Evolutionary conservation across 306 rosid genomes (phyloP), one percentile per base, ranked within the genome.

Genomic region (Lupinus albus): DNA sequence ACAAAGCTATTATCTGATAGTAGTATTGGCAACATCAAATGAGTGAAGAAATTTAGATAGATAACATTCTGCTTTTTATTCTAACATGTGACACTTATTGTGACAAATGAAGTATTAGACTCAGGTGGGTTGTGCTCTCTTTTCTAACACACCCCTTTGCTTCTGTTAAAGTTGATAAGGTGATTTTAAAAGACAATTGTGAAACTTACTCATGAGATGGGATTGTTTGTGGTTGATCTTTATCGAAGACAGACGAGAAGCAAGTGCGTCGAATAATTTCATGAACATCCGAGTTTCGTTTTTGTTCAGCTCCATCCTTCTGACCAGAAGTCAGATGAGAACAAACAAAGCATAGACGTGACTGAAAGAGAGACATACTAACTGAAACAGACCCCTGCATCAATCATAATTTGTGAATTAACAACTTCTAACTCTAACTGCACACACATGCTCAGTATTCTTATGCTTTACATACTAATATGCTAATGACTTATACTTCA

Each of bases 311-410:
- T 38, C 93, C 89, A n/a, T 89, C 94, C 61, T 86, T 93, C 77
- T 93, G 98, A 38, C 98, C 96, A 56, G 98, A 93, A 71, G 96
- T 84, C 64, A 93, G 77, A 76, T 93, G 98, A 72, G 98, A 93
- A 75, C 98, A 93, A 69, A 93, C 95, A 70, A 93, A 93, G 81
- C 96, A 93, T 80, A 93, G 17, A 16, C 88, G 84, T 47, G 96
- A 89, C 61, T 93, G 98, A 61, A 80, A 89, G 47, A 93, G 88
- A n/a, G 95, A 82, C 98, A 93, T 78, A 60, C 98, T 93, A 16
- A 93, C 85, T 4, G 98, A 87, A 80, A 93, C 93, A 39, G 96
- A 93, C 1, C 98, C 98, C 98, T 92, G 86, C 81, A 81, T 56
- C 50, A 52, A 51, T 56, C 62, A 67, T 50, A 56, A 61, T 36